These are phyloP conservation scores for Eucommia ulmoides DNA, from an alignment of 257 asterid species.

Conservation along the genomic window DNA sequence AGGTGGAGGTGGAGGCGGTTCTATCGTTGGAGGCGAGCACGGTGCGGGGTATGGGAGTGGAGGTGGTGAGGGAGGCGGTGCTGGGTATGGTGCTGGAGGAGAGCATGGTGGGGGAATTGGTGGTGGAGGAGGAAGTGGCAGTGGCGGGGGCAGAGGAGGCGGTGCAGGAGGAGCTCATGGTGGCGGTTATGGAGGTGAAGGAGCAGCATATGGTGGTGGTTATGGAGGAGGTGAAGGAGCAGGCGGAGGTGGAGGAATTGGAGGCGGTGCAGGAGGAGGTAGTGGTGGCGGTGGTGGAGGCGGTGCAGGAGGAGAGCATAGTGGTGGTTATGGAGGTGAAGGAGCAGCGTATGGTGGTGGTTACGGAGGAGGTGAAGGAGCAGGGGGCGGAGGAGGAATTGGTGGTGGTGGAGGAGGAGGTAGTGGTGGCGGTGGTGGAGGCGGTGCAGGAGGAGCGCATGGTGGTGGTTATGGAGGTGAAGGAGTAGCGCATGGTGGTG, in stretches of 20 bases:
- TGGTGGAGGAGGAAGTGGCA: slow-evolving; percentile 2
- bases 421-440: slow-evolving; percentile 14
- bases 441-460: slow-evolving; percentile 2
- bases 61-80: slow-evolving; percentile 4
- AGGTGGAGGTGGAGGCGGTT: slow-evolving; percentile 8
- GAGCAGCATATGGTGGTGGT: slow-evolving; percentile 12
- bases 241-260: slow-evolving; percentile 18
- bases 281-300: slow-evolving; percentile 8
- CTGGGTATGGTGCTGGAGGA: slow-evolving; percentile 10
- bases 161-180: slow-evolving; percentile 11
- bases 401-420: slow-evolving; percentile 18
- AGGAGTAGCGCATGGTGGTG: no score
- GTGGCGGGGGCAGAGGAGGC: slow-evolving; percentile 22
- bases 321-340: slow-evolving; percentile 16
- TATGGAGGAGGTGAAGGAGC: slow-evolving; percentile 21
- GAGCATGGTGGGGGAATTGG: slow-evolving; percentile 5
- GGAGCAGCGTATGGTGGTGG: slow-evolving; percentile 6
- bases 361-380: no score
- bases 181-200: slow-evolving; percentile 13
- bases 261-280: slow-evolving; percentile 3
- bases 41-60: slow-evolving; percentile 3
- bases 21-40: slow-evolving; percentile 1
- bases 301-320: slow-evolving; percentile 15
- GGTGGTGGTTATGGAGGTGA: slow-evolving; percentile 11
- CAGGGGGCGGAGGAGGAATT: slow-evolving; percentile 19